Percentiles rank a stretch among this genome's conserved stretches.
These are phyloP conservation scores for Conticribra guillardii DNA, from an alignment of 108 stramenopile species.

Conservation along the genomic window DNA sequence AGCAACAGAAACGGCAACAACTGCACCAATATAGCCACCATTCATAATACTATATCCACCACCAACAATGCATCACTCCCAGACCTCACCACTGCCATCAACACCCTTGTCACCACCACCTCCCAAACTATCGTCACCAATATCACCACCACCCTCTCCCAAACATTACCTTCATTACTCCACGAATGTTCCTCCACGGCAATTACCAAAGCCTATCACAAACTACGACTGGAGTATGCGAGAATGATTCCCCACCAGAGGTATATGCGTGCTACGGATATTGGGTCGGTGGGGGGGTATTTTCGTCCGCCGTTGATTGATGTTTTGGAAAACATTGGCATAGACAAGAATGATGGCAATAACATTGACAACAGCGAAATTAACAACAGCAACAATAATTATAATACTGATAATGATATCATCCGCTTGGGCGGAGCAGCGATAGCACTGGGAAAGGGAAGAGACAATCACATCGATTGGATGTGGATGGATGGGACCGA, in stretches of 20 bases:
- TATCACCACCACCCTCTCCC: conserved; percentile 27
- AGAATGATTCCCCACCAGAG: conserved; percentile 21
- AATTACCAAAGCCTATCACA: conserved; percentile 23
- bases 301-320: conserved; percentile 18
- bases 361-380: conserved; percentile 3
- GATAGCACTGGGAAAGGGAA: conserved; percentile 20
- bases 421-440: not conserved
- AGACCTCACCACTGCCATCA: conserved; percentile 11
- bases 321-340: not conserved
- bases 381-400: not conserved
- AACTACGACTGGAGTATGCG: conserved; percentile 25
- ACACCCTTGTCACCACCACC: not conserved
- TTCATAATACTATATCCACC: not conserved
- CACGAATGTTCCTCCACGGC: conserved; percentile 37
- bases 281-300: conserved; percentile 35
- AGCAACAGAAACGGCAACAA: not conserved
- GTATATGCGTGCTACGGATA: conserved; percentile 30
- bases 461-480: conserved; percentile 32
- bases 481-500: conserved; percentile 51
- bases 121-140: conserved; percentile 5
- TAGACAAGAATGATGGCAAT: conserved; percentile 10
- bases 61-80: conserved; percentile 14
- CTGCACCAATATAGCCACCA: not conserved
- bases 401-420: not conserved
- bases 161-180: conserved; percentile 27